phyloP scores from a whole-genome alignment of 352 stramenopile species.

The Phytophthora megakarya region DNA sequence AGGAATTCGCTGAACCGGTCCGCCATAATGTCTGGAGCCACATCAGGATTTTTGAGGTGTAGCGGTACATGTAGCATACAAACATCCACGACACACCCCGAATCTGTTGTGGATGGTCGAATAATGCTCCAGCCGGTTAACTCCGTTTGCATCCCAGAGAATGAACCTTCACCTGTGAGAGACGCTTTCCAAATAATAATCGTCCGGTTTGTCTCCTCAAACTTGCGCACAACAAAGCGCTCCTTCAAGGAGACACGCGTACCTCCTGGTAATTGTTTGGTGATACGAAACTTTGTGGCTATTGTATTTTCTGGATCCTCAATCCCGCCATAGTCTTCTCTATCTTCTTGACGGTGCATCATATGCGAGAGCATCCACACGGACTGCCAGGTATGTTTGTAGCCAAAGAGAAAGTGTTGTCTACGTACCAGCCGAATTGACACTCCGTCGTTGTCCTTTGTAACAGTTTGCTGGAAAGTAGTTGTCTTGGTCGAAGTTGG shows the following conservation, averaged over 20 bases:
- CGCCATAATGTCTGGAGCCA: background rate
- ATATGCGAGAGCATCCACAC: slow-evolving; percentile 10
- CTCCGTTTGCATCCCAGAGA: slow-evolving; percentile 5
- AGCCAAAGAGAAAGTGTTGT: slow-evolving; percentile 12
- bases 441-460: background rate
- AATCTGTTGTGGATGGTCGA: background rate
- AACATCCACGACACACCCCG: slow-evolving; percentile 1
- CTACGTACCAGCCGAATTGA: slow-evolving; percentile 1
- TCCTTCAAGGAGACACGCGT: background rate
- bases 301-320: slow-evolving; percentile 5
- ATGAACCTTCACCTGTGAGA: background rate
- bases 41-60: background rate
- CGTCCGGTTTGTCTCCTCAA: background rate
- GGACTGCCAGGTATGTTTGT: slow-evolving; percentile 2
- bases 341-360: slow-evolving; percentile 2
- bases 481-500: background rate
- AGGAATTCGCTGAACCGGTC: slow-evolving; percentile 4
- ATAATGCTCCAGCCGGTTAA: slow-evolving; percentile 15
- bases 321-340: background rate
- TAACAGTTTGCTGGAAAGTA: slow-evolving; percentile 1
- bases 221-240: background rate
- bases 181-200: slow-evolving; percentile 10
- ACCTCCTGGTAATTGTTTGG: background rate
- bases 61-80: slow-evolving; percentile 3
- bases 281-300: slow-evolving; percentile 6